These are phyloP conservation scores for Globisporangium canariense DNA, from an alignment of 352 stramenopile genomes.

Conservation along the genomic window DNA sequence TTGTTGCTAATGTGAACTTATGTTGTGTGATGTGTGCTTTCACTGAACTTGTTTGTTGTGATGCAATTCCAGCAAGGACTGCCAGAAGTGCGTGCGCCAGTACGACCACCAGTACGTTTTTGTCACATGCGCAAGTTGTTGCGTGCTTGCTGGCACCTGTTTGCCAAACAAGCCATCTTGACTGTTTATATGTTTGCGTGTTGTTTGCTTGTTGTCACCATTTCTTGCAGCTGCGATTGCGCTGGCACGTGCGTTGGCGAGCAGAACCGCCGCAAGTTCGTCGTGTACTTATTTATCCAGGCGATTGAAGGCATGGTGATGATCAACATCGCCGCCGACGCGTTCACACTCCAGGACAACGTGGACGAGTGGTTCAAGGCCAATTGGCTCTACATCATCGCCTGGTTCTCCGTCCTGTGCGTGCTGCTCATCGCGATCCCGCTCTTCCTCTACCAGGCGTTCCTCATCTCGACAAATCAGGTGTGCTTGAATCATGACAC, in stretches of 20 bases:
- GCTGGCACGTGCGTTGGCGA: slow-evolving; percentile 72
- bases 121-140: not conserved
- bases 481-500: slow-evolving; percentile 1
- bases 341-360: slow-evolving; percentile 48
- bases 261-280: slow-evolving; percentile 63
- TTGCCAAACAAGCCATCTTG: not conserved
- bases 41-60: not conserved
- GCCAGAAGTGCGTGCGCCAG: slow-evolving; percentile 61
- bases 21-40: not conserved
- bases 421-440: slow-evolving; percentile 53
- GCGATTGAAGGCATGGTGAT: slow-evolving; percentile 43
- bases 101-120: slow-evolving; percentile 76
- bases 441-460: slow-evolving; percentile 67
- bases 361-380: slow-evolving; percentile 72
- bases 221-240: slow-evolving; percentile 56
- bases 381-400: slow-evolving; percentile 63
- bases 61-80: slow-evolving; percentile 52
- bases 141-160: slow-evolving; percentile 1
- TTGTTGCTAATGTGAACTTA: slow-evolving; percentile 8
- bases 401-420: slow-evolving; percentile 58
- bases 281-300: slow-evolving; percentile 64
- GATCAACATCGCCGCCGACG: slow-evolving; percentile 46
- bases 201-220: no score
- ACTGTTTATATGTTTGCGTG: no score
- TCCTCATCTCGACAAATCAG: slow-evolving; percentile 70